Conservation (phyloP, 306 rosid genomes). For the Lathyrus aphaca region DNA sequence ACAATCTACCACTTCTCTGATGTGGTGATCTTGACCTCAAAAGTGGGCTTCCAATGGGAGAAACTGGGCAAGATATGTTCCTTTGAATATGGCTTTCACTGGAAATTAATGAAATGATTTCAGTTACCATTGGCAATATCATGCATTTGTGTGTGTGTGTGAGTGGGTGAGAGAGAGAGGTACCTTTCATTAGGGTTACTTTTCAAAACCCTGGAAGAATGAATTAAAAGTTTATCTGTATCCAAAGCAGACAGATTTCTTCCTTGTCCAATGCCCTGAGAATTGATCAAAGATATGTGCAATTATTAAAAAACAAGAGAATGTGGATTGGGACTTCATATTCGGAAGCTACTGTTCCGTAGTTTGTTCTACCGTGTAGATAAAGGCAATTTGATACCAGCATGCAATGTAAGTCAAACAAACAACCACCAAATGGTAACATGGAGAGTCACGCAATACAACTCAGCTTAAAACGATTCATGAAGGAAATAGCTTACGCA, state of each 20-base stretch:
- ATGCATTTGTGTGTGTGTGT: background rate
- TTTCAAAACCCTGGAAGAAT: slow-evolving; percentile 87
- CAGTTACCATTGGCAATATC: slow-evolving; percentile 39
- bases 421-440: slow-evolving; percentile 4
- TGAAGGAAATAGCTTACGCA: slow-evolving; percentile 39
- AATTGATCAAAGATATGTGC: slow-evolving; percentile 40
- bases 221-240: slow-evolving; percentile 83
- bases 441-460: slow-evolving; percentile 19
- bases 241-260: slow-evolving; percentile 63
- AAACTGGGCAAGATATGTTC: slow-evolving; percentile 95
- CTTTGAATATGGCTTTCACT: slow-evolving; percentile 81
- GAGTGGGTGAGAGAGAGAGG: slow-evolving; percentile 37
- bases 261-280: slow-evolving; percentile 75
- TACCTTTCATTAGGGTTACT: slow-evolving; percentile 71
- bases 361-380: slow-evolving; percentile 12
- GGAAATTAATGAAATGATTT: slow-evolving; percentile 49
- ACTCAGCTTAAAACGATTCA: background rate
- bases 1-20: slow-evolving; percentile 81
- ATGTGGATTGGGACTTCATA: slow-evolving; percentile 2
- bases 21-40: slow-evolving; percentile 91
- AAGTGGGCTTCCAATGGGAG: slow-evolving; percentile 98
- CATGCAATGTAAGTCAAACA: slow-evolving; percentile 8
- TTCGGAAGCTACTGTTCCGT: slow-evolving; percentile 4
- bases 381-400: background rate
- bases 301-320: slow-evolving; percentile 35